Evolutionary conservation across 169 alveolate genomes (phyloP).

Genomic region (Eimeria mitis): DNA sequence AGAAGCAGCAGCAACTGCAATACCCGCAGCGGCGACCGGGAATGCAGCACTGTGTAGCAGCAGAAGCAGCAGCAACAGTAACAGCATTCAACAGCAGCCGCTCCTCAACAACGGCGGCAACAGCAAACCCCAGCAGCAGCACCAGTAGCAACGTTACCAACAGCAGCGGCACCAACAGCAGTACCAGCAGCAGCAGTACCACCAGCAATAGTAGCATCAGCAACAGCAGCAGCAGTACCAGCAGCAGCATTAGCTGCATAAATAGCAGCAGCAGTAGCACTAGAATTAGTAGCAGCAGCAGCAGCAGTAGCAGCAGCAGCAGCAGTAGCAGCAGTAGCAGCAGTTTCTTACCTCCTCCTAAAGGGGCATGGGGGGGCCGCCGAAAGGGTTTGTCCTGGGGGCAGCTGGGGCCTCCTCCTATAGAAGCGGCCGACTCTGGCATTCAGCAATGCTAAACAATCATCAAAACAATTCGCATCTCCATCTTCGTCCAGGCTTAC

Average conservation of each 20-base stretch:
- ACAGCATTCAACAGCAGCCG: background rate
- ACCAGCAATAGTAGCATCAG: background rate
- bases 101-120: background rate
- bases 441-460: slow-evolving; percentile 15
- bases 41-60: background rate
- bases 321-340: background rate
- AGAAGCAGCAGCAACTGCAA: background rate
- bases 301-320: slow-evolving; percentile 1
- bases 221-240: background rate
- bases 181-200: background rate
- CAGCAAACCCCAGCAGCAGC: background rate
- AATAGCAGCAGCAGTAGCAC: background rate
- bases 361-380: slow-evolving; percentile 24
- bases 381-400: slow-evolving; percentile 4
- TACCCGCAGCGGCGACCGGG: background rate
- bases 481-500: background rate
- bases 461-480: slow-evolving; percentile 40
- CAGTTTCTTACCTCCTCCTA: slow-evolving; percentile 22
- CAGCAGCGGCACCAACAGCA: background rate
- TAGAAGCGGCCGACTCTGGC: slow-evolving; percentile 37
- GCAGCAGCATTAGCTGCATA: background rate
- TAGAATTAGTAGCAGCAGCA: no score
- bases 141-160: background rate
- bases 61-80: background rate
- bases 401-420: background rate